Conservation (phyloP, 2,329 filamentous ascomycete genomes). For the Thermothelomyces thermophilus region DNA sequence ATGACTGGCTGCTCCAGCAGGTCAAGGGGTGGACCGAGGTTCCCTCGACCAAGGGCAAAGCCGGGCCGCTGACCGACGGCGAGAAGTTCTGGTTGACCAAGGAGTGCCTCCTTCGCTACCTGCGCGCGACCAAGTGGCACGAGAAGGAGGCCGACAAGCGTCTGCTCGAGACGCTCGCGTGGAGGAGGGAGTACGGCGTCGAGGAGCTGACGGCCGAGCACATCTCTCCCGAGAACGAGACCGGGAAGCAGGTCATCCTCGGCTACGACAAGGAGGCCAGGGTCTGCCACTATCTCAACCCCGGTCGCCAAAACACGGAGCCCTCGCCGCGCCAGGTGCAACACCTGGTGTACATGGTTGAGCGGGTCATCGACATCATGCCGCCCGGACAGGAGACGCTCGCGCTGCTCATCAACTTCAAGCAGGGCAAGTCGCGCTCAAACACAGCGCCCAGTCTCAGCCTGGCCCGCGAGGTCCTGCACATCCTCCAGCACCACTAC, state of each 20-base stretch:
- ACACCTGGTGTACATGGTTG: slow-evolving; percentile 93
- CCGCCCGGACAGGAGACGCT: slow-evolving; percentile 79
- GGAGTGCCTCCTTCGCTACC: slow-evolving; percentile 87
- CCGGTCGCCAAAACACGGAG: slow-evolving; percentile 88
- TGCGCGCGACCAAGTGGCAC: slow-evolving; percentile 89
- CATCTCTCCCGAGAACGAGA: slow-evolving; percentile 90
- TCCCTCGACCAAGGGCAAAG: slow-evolving; percentile 51
- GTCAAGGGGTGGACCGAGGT: slow-evolving; percentile 67
- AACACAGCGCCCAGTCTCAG: slow-evolving; percentile 67
- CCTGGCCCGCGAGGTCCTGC: slow-evolving; percentile 75
- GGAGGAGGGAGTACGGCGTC: slow-evolving; percentile 86
- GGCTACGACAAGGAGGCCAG: slow-evolving; percentile 80
- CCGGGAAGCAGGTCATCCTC: slow-evolving; percentile 85
- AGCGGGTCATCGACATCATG: slow-evolving; percentile 82
- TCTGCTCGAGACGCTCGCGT: slow-evolving; percentile 72
- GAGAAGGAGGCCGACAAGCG: slow-evolving; percentile 68
- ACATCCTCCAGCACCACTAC: slow-evolving; percentile 92
- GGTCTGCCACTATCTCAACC: slow-evolving; percentile 88
- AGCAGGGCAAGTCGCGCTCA: slow-evolving; percentile 65
- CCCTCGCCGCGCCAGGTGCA: slow-evolving; percentile 79
- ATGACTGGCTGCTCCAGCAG: slow-evolving; percentile 64
- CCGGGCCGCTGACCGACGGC: slow-evolving; percentile 62
- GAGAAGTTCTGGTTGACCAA: slow-evolving; percentile 88
- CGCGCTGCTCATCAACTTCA: slow-evolving; percentile 87
- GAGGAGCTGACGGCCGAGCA: slow-evolving; percentile 74